Percentiles rank a stretch among this genome's conserved stretches.
These are phyloP conservation scores for Xanthoconium separans DNA, from an alignment of 1,284 basidiomycete species.

Conservation along the genomic window DNA sequence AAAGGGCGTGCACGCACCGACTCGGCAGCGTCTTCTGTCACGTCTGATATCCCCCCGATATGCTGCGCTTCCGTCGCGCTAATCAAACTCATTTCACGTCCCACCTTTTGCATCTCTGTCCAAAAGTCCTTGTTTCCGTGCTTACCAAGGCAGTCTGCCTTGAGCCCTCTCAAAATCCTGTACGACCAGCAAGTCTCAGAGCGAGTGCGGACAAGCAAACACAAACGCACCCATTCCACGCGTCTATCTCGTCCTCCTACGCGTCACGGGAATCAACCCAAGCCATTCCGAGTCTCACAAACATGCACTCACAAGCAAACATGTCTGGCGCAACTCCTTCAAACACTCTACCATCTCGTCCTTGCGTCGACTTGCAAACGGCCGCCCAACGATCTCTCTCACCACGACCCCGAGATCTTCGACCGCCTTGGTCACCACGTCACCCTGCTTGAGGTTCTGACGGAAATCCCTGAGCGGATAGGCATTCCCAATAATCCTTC, in stretches of 20 bases:
- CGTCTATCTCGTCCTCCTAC: slow-evolving; percentile 77
- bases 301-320: slow-evolving; percentile 50
- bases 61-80: slow-evolving; percentile 58
- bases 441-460: slow-evolving; percentile 65
- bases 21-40: slow-evolving; percentile 50
- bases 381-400: slow-evolving; percentile 63
- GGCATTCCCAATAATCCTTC: slow-evolving; percentile 71
- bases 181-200: not conserved
- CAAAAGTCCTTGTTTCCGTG: slow-evolving; percentile 68
- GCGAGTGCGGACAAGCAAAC: not conserved
- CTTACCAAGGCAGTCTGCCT: slow-evolving; percentile 48
- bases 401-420: slow-evolving; percentile 74
- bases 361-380: slow-evolving; percentile 66
- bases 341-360: slow-evolving; percentile 76
- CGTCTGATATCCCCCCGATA: slow-evolving; percentile 51
- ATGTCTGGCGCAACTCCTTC: slow-evolving; percentile 61
- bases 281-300: not conserved
- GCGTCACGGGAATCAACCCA: not conserved
- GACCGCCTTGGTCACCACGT: slow-evolving; percentile 80
- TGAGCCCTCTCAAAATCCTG: slow-evolving; percentile 61
- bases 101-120: slow-evolving; percentile 51
- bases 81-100: slow-evolving; percentile 59
- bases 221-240: slow-evolving; percentile 66
- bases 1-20: slow-evolving; percentile 35
- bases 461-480: slow-evolving; percentile 77